Conservation (phyloP, 192 early-diverging fungal genomes). For the Gamsiella multidivaricata region DNA sequence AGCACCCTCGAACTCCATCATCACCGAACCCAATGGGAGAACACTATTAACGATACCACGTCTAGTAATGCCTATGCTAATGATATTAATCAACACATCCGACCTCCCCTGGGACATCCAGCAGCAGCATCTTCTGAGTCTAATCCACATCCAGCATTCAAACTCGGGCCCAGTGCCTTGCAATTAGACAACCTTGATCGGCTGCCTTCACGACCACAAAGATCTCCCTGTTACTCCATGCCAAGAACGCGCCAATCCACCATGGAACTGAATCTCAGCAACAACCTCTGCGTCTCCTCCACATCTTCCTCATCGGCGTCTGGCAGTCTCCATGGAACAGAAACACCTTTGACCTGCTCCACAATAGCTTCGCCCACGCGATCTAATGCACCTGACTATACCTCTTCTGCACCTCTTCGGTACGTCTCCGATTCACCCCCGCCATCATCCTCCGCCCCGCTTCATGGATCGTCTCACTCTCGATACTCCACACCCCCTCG, state of each 20-base stretch:
- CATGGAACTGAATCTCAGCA: background rate
- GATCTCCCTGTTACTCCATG: too few relatives aligned
- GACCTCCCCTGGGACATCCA: too few relatives aligned
- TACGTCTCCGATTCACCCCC: background rate
- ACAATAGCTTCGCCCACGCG: slow-evolving; percentile 7
- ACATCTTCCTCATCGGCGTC: slow-evolving; percentile 4
- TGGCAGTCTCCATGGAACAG: slow-evolving; percentile 1
- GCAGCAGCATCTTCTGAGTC: background rate
- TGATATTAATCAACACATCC: too few relatives aligned
- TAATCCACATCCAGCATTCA: background rate
- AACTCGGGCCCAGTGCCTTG: background rate
- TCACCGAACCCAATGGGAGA: background rate
- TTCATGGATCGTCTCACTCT: too few relatives aligned
- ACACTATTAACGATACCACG: background rate
- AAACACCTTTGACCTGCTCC: slow-evolving; percentile 8
- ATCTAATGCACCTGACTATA: background rate
- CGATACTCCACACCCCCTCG: too few relatives aligned
- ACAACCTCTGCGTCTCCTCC: background rate
- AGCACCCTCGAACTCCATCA: slow-evolving; percentile 13
- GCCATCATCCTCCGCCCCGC: background rate
- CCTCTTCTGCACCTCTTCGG: background rate
- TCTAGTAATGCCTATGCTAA: too few relatives aligned
- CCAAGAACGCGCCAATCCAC: too few relatives aligned
- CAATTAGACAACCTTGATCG: background rate
- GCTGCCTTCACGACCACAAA: too few relatives aligned